These are phyloP conservation scores for Kingdonia uniflora DNA, from an alignment of 164 flowering plant species.

Conservation along the genomic window DNA sequence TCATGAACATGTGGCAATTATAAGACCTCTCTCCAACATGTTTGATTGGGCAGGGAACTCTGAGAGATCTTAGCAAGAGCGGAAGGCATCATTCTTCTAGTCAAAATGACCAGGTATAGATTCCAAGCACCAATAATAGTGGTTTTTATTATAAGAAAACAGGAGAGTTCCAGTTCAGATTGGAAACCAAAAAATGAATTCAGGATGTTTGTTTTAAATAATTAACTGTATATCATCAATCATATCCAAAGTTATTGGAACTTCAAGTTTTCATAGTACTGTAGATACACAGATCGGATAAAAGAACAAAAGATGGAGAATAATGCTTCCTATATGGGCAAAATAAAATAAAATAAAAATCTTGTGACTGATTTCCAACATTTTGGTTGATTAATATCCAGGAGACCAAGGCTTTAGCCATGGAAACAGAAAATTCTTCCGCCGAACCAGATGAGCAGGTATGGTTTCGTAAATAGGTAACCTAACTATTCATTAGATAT, in stretches of 20 bases:
- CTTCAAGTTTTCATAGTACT: no score
- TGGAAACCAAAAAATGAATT: no score
- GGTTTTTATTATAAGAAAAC: no score
- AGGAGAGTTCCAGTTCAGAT: background rate
- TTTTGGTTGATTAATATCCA: slow-evolving; percentile 16
- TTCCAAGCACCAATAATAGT: background rate
- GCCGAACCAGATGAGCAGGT: slow-evolving; percentile 37
- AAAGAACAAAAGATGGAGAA: no score
- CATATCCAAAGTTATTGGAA: no score
- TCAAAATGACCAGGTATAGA: slow-evolving; percentile 29
- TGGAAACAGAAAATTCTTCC: slow-evolving; percentile 23
- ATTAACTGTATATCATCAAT: no score
- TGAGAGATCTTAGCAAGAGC: slow-evolving; percentile 47
- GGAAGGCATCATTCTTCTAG: slow-evolving; percentile 30
- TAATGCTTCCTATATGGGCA: no score
- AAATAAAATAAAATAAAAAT: background rate
- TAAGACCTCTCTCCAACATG: background rate
- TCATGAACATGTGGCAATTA: background rate
- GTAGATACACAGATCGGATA: no score
- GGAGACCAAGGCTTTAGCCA: slow-evolving; percentile 35
- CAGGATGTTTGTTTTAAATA: no score
- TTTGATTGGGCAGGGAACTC: slow-evolving; percentile 37
- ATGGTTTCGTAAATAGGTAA: background rate
- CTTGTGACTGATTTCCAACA: background rate
- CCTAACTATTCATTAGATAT: background rate